Percentiles rank a stretch among this genome's conserved stretches.
These are phyloP conservation scores for Globisporangium nodosum DNA, from an alignment of 352 stramenopile species.

Conservation along the genomic window DNA sequence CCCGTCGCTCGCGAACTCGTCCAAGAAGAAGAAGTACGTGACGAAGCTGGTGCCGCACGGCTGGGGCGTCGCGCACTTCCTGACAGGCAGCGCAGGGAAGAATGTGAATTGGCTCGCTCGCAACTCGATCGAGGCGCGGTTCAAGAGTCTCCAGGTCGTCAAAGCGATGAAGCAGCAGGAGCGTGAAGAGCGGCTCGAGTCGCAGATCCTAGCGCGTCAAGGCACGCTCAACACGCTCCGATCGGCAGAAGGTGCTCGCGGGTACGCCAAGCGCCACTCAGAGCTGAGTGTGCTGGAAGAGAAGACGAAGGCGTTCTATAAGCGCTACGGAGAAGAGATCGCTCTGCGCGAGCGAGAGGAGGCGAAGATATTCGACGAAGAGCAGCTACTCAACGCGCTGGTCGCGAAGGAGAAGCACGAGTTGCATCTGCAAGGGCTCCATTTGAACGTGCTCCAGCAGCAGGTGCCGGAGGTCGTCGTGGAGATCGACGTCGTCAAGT, in stretches of 20 bases:
- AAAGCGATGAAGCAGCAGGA: slow-evolving; percentile 68
- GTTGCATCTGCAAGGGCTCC: slow-evolving; percentile 28
- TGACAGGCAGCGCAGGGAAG: slow-evolving; percentile 35
- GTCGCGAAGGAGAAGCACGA: slow-evolving; percentile 36
- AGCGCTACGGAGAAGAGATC: slow-evolving; percentile 39
- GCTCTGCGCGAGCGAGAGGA: slow-evolving; percentile 39
- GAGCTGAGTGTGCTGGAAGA: slow-evolving; percentile 60
- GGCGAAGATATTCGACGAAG: slow-evolving; percentile 39
- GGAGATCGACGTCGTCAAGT: slow-evolving; percentile 38
- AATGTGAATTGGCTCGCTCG: slow-evolving; percentile 48
- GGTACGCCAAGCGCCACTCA: slow-evolving; percentile 61
- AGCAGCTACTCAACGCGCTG: slow-evolving; percentile 32
- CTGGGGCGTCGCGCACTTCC: slow-evolving; percentile 73
- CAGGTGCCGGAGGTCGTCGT: slow-evolving; percentile 54
- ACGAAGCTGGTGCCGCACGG: slow-evolving; percentile 50
- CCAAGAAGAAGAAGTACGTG: slow-evolving; percentile 15
- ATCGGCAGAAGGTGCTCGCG: slow-evolving; percentile 62
- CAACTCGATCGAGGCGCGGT: slow-evolving; percentile 67
- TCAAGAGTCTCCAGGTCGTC: slow-evolving; percentile 63
- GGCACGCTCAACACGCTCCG: slow-evolving; percentile 57
- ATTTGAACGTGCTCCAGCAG: slow-evolving; percentile 56
- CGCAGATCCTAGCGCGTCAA: slow-evolving; percentile 59
- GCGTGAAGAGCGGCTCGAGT: slow-evolving; percentile 49
- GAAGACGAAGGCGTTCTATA: slow-evolving; percentile 40
- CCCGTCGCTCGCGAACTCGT: slow-evolving; percentile 12